Base-by-base conservation (phyloP, 2,329 filamentous ascomycete species). In the Endothia cerciana region DNA sequence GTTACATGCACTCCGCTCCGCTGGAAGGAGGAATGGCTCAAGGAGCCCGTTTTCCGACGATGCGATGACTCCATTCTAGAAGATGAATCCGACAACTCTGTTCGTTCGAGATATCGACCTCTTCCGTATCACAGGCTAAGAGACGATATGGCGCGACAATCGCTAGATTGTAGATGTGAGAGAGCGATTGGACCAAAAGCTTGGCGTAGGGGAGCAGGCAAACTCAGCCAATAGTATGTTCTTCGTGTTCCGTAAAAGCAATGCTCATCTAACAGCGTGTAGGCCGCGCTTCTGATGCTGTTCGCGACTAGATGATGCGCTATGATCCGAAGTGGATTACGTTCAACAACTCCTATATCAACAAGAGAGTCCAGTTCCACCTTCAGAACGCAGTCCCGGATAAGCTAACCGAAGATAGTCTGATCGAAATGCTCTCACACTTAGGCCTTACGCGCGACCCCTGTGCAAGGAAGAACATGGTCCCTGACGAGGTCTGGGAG, bases 221-320 rank as follows among this genome's bases (percentile, higher is more conserved):
- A 73, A 75, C 55, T 58, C 61, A 41, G 65, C 60, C 2, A 70
- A 74, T 38, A 68, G 70, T 74, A 72, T 60, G 8, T 36, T 25
- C 19, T 33, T 47, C 49, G 59, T n/a, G 13, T 33, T 64, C 61
- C 22, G 10, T 58, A 33, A 22, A 19, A 73, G 71, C 8, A 36
- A 36, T 36, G 33, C 33, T 36, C 33, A 8, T 36, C 33, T 36
- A 36, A 36, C 33, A 36, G 33, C 3, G 8, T 36, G 71, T 41
- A 69, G 74, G 5, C 68, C 70, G 33, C 61, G 33, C 33, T 36
- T 36, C 70, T 1, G 70, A 76, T 69, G 65, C 68, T 25, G 65
- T 76, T 28, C 66, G 68, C 43, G 68, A 76, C 67, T 63, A 76
- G 65, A 73, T 76, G 36, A 73, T 76, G 65, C 71, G 69, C 22